These are phyloP conservation scores for Aspergillus panamensis DNA, from an alignment of 495 filamentous ascomycete genomes.

Conservation along the genomic window DNA sequence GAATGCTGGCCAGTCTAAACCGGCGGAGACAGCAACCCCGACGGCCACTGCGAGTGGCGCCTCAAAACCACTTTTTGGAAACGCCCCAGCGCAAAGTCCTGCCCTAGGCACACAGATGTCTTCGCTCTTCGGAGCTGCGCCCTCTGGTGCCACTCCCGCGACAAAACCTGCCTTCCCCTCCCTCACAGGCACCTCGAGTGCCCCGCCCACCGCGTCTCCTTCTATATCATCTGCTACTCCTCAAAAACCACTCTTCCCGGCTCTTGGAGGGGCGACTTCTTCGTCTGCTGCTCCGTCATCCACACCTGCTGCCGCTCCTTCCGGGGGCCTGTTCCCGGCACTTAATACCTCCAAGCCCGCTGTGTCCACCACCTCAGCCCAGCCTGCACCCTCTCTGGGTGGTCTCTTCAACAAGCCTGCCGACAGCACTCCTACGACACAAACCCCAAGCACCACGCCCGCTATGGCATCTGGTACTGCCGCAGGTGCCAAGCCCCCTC, in stretches of 20 bases:
- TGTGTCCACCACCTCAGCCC: conserved; percentile 28
- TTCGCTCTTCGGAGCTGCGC: conserved; percentile 38
- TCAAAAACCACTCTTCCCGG: conserved; percentile 41
- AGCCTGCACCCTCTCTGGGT: conserved; percentile 23
- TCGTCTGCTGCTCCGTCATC: conserved; percentile 37
- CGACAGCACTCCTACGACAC: conserved; percentile 25
- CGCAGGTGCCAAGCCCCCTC: conserved; percentile 16
- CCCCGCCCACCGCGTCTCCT: conserved; percentile 31
- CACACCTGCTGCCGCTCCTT: conserved; percentile 37
- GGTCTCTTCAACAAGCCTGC: conserved; percentile 33
- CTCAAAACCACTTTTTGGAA: conserved; percentile 32
- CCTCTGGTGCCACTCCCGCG: conserved; percentile 28
- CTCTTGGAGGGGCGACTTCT: conserved; percentile 33
- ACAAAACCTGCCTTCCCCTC: conserved; percentile 31
- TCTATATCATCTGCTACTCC: conserved; percentile 35
- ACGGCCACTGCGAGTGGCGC: conserved; percentile 26
- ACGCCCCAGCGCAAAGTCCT: conserved; percentile 13
- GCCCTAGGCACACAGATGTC: conserved; percentile 26
- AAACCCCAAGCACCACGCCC: neutral
- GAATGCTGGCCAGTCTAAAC: conserved; percentile 32
- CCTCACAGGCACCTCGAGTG: conserved; percentile 24
- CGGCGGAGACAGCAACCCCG: conserved; percentile 41
- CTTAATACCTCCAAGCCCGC: conserved; percentile 36
- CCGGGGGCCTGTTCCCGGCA: conserved; percentile 36
- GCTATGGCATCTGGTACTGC: conserved; percentile 19